phyloP scores from a whole-genome alignment of 164 flowering plant species.

The Malania oleifera region DNA sequence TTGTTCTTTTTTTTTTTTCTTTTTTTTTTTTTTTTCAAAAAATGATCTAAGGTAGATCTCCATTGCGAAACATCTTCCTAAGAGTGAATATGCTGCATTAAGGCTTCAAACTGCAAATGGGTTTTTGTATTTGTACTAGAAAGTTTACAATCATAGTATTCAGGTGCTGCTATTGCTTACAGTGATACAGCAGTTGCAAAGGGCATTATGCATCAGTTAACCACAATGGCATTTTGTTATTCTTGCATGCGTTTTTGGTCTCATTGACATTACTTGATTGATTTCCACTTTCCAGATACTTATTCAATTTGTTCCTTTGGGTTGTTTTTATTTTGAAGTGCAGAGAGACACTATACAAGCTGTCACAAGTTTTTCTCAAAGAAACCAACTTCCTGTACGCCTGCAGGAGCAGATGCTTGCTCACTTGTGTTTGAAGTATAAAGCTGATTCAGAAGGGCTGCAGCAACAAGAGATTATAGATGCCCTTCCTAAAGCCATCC shows the following conservation, averaged over 20 bases:
- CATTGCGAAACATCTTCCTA: too few relatives aligned
- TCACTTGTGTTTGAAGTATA: slow-evolving; percentile 46
- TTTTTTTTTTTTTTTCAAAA: too few relatives aligned
- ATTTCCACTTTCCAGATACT: background rate
- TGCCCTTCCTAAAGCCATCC: slow-evolving; percentile 60
- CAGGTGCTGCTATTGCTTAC: too few relatives aligned
- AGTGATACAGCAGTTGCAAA: too few relatives aligned
- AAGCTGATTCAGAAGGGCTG: slow-evolving; percentile 62
- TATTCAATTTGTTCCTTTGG: too few relatives aligned
- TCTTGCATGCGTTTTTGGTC: background rate
- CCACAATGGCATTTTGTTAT: too few relatives aligned
- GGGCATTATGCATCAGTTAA: too few relatives aligned
- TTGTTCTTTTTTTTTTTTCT: background rate
- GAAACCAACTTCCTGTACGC: slow-evolving; percentile 54
- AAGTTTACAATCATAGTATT: too few relatives aligned
- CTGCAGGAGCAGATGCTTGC: slow-evolving; percentile 67
- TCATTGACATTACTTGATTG: background rate
- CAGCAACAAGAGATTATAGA: slow-evolving; percentile 67
- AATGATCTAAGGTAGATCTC: too few relatives aligned
- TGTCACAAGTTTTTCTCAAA: slow-evolving; percentile 50
- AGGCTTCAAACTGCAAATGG: too few relatives aligned
- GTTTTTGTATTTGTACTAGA: too few relatives aligned
- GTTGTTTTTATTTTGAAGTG: slow-evolving; percentile 2
- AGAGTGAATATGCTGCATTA: too few relatives aligned
- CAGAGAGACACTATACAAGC: slow-evolving; percentile 64